phyloP scores from a whole-genome alignment of 805 yeast genomes.

The Candida chauliodis region DNA sequence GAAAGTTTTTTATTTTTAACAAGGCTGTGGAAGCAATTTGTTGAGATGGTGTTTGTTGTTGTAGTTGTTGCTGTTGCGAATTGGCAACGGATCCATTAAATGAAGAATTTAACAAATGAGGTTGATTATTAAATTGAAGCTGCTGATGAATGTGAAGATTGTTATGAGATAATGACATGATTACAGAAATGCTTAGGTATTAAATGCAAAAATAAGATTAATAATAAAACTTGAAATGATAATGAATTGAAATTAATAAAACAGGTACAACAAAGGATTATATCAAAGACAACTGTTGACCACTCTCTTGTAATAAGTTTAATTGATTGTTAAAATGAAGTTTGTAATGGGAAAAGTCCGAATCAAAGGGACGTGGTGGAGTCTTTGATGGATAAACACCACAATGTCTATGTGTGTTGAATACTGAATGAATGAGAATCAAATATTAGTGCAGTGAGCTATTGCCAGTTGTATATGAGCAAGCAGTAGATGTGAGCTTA shows the following conservation, averaged over 20 bases:
- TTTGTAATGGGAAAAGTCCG: too few relatives aligned
- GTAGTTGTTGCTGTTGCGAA: not conserved
- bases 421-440: too few relatives aligned
- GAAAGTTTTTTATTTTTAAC: conserved; percentile 48
- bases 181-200: not conserved
- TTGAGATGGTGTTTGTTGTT: conserved; percentile 8
- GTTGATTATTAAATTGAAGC: not conserved
- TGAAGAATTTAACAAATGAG: not conserved
- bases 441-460: too few relatives aligned
- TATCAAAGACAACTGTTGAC: too few relatives aligned
- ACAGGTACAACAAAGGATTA: not conserved
- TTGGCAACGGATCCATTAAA: not conserved
- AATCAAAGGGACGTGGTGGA: too few relatives aligned
- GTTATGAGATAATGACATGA: conserved; percentile 1
- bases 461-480: too few relatives aligned
- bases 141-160: not conserved
- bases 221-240: not conserved
- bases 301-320: too few relatives aligned
- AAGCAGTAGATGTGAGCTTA: too few relatives aligned
- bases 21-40: conserved; percentile 12
- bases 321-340: too few relatives aligned
- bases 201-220: not conserved
- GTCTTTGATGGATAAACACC: too few relatives aligned
- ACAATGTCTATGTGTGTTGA: too few relatives aligned
- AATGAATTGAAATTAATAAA: conserved; percentile 1